phyloP scores from a whole-genome alignment of 345 rosid species.

The Pugionium cornutum region DNA sequence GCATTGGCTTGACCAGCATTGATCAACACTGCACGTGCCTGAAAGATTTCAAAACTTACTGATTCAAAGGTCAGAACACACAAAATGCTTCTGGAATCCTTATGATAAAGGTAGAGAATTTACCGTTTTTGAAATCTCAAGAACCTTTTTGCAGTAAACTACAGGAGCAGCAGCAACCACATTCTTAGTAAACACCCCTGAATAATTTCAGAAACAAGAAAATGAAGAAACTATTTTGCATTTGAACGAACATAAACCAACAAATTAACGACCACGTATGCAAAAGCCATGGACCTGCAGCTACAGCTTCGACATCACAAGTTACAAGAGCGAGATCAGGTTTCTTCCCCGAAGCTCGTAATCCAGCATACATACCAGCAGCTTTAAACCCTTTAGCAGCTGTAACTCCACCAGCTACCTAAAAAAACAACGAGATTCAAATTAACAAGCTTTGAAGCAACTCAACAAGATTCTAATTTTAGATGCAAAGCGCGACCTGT shows the following conservation, averaged over 20 bases:
- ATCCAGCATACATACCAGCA: slow-evolving; percentile 76
- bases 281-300: slow-evolving; percentile 51
- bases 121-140: slow-evolving; percentile 60
- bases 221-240: not conserved
- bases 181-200: slow-evolving; percentile 82
- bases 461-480: not conserved
- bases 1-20: slow-evolving; percentile 99
- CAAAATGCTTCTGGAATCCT: not conserved
- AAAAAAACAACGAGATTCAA: slow-evolving; percentile 9
- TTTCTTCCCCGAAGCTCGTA: slow-evolving; percentile 81
- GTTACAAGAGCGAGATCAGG: slow-evolving; percentile 88
- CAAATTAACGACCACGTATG: not conserved
- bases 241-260: no score
- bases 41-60: slow-evolving; percentile 25
- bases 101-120: not conserved
- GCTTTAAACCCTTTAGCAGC: slow-evolving; percentile 92
- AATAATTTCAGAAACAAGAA: not conserved
- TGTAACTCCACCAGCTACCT: slow-evolving; percentile 91
- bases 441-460: not conserved
- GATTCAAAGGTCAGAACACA: slow-evolving; percentile 1
- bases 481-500: slow-evolving; percentile 46
- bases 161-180: slow-evolving; percentile 97
- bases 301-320: slow-evolving; percentile 78
- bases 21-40: slow-evolving; percentile 92
- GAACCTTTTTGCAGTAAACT: slow-evolving; percentile 63